phyloP scores from a whole-genome alignment of 768 basidiomycete species.

The Mycena filopes region DNA sequence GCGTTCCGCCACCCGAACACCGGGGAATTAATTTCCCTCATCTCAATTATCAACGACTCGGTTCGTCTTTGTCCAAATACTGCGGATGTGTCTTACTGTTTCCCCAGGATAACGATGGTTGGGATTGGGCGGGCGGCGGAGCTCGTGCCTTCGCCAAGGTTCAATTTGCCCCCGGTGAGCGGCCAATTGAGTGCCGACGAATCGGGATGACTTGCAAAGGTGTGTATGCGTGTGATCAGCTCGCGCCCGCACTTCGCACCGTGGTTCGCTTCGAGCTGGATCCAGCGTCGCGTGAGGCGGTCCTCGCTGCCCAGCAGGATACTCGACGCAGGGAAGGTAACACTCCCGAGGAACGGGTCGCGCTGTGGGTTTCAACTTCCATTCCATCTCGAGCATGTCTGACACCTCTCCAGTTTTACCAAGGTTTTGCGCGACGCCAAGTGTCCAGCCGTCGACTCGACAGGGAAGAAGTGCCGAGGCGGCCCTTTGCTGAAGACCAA shows the following conservation, averaged over 20 bases:
- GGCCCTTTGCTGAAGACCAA: constrained; percentile 1
- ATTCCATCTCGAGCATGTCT: not conserved
- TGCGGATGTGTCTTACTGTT: not conserved
- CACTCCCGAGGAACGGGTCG: constrained; percentile 8
- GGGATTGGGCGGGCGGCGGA: constrained; percentile 1
- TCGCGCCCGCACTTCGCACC: not conserved
- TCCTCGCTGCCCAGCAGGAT: constrained; percentile 1
- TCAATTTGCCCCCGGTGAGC: constrained; percentile 5
- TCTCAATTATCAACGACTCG: not conserved
- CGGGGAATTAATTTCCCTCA: not conserved
- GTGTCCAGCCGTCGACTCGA: constrained; percentile 9
- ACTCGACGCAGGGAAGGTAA: constrained; percentile 18
- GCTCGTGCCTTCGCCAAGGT: not conserved
- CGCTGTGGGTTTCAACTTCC: not conserved
- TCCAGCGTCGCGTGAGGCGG: not conserved
- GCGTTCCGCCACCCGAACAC: not conserved
- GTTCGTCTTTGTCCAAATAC: not conserved
- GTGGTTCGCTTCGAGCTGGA: not conserved
- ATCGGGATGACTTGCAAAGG: constrained; percentile 8
- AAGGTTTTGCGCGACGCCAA: not conserved
- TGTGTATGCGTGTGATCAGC: constrained; percentile 6
- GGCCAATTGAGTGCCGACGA: not conserved
- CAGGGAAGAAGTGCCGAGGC: constrained; percentile 3
- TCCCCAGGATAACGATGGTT: constrained; percentile 18
- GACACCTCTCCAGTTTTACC: not conserved